These are phyloP conservation scores for Amanita fuliginea DNA, from an alignment of 768 basidiomycete genomes.

Conservation along the genomic window DNA sequence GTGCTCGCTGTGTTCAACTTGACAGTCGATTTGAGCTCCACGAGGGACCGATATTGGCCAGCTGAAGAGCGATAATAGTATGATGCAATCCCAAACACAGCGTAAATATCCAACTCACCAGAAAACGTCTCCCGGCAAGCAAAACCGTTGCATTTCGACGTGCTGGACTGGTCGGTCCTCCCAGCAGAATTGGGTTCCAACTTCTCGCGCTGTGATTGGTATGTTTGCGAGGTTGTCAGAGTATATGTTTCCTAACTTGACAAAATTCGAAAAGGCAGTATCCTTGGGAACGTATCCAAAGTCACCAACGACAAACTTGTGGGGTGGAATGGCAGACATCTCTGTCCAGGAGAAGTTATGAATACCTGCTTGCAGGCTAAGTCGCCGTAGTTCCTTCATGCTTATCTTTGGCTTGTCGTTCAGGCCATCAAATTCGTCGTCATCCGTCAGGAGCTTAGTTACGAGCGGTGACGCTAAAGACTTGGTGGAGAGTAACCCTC, in stretches of 20 bases:
- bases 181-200: constrained; percentile 28
- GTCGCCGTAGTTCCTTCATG: constrained; percentile 26
- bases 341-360: constrained; percentile 32
- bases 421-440: constrained; percentile 17
- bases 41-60: constrained; percentile 34
- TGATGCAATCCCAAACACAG: no score
- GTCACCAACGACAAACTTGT: constrained; percentile 32
- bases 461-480: constrained; percentile 21
- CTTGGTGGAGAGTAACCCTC: constrained; percentile 23
- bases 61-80: constrained; percentile 13
- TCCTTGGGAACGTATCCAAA: constrained; percentile 29
- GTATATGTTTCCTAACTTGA: constrained; percentile 26
- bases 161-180: constrained; percentile 17
- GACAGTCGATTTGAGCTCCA: constrained; percentile 25
- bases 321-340: constrained; percentile 23
- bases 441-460: constrained; percentile 17
- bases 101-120: constrained; percentile 16
- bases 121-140: constrained; percentile 19
- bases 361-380: constrained; percentile 21
- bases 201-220: constrained; percentile 12
- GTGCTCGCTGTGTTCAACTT: constrained; percentile 20
- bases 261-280: constrained; percentile 25
- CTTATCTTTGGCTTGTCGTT: constrained; percentile 11
- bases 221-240: constrained; percentile 17
- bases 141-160: constrained; percentile 22